Conservation (phyloP, 495 filamentous ascomycete species). For the Jackrogersella minutella region DNA sequence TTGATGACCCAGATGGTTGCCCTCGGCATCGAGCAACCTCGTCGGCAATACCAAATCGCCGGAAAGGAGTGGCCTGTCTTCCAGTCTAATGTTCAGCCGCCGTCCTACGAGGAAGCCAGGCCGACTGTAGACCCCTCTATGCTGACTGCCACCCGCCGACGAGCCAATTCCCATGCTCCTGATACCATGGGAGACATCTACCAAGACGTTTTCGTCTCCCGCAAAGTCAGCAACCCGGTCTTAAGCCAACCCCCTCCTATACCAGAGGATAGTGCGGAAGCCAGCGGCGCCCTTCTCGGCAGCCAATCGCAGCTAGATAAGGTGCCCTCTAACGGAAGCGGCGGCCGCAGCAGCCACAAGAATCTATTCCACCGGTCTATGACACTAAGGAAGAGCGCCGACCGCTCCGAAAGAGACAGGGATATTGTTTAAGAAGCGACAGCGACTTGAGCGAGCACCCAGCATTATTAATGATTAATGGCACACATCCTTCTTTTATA, state of each 20-base stretch:
- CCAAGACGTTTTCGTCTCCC: slow-evolving; percentile 43
- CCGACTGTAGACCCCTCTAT: slow-evolving; percentile 36
- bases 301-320: slow-evolving; percentile 30
- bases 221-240: slow-evolving; percentile 30
- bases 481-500: not conserved
- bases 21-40: slow-evolving; percentile 87
- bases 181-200: slow-evolving; percentile 39
- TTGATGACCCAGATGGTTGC: slow-evolving; percentile 86
- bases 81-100: slow-evolving; percentile 50
- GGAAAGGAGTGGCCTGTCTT: slow-evolving; percentile 59
- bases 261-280: slow-evolving; percentile 31
- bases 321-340: slow-evolving; percentile 22
- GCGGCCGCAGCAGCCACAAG: slow-evolving; percentile 20
- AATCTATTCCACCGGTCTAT: slow-evolving; percentile 25
- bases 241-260: slow-evolving; percentile 37
- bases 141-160: slow-evolving; percentile 39
- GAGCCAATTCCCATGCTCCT: slow-evolving; percentile 35
- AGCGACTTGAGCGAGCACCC: not conserved
- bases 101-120: slow-evolving; percentile 37
- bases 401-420: slow-evolving; percentile 30
- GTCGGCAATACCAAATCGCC: slow-evolving; percentile 74
- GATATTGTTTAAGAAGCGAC: slow-evolving; percentile 36
- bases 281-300: slow-evolving; percentile 12
- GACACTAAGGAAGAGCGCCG: slow-evolving; percentile 22
- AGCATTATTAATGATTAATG: slow-evolving; percentile 14